These are phyloP conservation scores for Ilyonectria mors-panacis DNA, from an alignment of 2,329 filamentous ascomycete genomes.

Conservation along the genomic window DNA sequence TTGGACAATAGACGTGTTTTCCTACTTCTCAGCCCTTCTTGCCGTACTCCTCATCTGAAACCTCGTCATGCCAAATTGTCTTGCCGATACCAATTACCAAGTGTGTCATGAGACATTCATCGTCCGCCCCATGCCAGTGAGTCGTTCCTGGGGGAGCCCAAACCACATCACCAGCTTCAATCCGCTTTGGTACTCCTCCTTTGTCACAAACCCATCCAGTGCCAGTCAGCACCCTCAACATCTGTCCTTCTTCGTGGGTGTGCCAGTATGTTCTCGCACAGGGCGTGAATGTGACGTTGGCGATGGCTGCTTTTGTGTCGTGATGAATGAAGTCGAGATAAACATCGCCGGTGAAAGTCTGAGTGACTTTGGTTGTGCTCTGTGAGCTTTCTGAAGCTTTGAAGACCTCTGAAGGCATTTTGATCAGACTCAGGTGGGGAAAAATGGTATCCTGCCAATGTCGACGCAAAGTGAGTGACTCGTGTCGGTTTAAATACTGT, in stretches of 20 bases:
- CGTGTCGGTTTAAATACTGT: no score
- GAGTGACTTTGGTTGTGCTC: no score
- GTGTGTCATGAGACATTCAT: conserved; percentile 15
- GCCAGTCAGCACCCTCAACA: conserved; percentile 12
- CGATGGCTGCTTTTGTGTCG: conserved; percentile 8
- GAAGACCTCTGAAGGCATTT: no score
- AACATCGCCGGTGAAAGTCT: conserved; percentile 22
- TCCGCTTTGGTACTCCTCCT: conserved; percentile 6
- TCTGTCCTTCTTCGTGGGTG: conserved; percentile 20
- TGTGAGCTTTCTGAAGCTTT: no score
- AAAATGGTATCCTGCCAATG: no score
- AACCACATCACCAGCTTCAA: conserved; percentile 13
- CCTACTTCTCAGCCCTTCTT: no score
- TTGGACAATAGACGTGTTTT: no score
- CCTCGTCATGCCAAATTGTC: conserved; percentile 19
- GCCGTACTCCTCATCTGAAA: conserved; percentile 20
- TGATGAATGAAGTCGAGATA: conserved; percentile 12
- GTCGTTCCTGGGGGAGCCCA: conserved; percentile 14
- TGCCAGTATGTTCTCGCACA: conserved; percentile 24
- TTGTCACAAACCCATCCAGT: conserved; percentile 25
- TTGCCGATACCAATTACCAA: conserved; percentile 16
- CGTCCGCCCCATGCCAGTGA: conserved; percentile 24
- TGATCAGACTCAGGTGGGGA: no score
- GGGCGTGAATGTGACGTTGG: conserved; percentile 19
- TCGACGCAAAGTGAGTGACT: no score